Base-by-base conservation (phyloP, 805 yeast species). In the Nakazawaea ernobii region DNA sequence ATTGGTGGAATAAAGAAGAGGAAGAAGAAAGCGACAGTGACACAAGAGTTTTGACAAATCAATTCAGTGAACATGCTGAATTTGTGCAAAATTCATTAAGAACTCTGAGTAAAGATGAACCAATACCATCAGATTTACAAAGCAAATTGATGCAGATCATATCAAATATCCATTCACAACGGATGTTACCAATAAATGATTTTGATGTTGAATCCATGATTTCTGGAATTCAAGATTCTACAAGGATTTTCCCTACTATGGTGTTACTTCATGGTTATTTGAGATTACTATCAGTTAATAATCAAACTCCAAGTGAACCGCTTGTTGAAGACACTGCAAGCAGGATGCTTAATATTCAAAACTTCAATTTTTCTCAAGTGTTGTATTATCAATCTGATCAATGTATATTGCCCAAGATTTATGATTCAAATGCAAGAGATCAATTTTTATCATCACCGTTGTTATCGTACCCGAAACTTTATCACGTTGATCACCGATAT, bases 341-440 rank as follows among this genome's bases (percentile, higher is more conserved):
- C 43, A 65, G 2, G 65, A 63, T n/a, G 61, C 71, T 3, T 42
- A 35, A 5, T 53, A 46, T 14, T 51, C 56, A 29, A 71, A 66
- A 14, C 10, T 32, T 28, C 17, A 29, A 30, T 14, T 7, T 33
- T 8, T n/a, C 37, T n/a, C 13, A 14, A 11, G 29, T 41, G 61
- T 2, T 55, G 61, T 26, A 42, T 70, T 35, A 74, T 74, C 1
- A 59, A 59, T 17, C 52, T 61, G 20, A 45, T 53, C 10, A 43
- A 53, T 13, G 61, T 66, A 4, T 60, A 56, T 36, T 47, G 51
- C 27, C 53, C 53, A 41, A 65, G 61, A 48, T 53, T 65, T 6
- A 61, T 64, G 17, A 43, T 43, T 24, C 52, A 65, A 11, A 35
- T 20, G 24, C 24, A 30, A 8, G 46, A 35, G 39, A 46, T 7